These are phyloP conservation scores for Allium sativum DNA, from an alignment of 106 monocot genomes.

Conservation along the genomic window DNA sequence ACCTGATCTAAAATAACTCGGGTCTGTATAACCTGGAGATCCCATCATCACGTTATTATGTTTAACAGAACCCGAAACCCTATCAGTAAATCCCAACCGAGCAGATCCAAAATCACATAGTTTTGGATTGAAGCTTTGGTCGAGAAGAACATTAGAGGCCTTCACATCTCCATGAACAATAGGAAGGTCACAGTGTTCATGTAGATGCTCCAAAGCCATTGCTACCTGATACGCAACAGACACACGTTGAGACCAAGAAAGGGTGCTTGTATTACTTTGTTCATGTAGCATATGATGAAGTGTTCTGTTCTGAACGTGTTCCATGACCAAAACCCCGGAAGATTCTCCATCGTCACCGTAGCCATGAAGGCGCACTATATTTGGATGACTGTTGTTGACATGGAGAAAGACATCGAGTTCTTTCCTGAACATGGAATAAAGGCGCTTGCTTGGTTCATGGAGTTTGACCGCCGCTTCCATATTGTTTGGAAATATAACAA, in stretches of 20 bases:
- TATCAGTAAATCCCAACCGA: constrained; percentile 45
- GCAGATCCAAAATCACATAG: constrained; percentile 81
- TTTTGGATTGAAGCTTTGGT: constrained; percentile 20
- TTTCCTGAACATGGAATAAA: background rate
- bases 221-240: constrained; percentile 43
- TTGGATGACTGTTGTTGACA: background rate
- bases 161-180: constrained; percentile 70
- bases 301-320: constrained; percentile 50
- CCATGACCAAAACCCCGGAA: constrained; percentile 39
- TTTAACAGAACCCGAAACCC: too few relatives aligned
- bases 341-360: background rate
- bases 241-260: constrained; percentile 48
- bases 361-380: constrained; percentile 7
- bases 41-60: constrained; percentile 29
- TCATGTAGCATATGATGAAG: constrained; percentile 61
- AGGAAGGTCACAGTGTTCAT: constrained; percentile 43
- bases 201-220: constrained; percentile 43
- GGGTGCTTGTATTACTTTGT: background rate
- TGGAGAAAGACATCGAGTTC: constrained; percentile 8
- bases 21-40: constrained; percentile 50
- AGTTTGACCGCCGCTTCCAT: constrained; percentile 7
- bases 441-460: constrained; percentile 4
- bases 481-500: background rate
- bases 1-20: constrained; percentile 44
- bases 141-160: constrained; percentile 65